Base-by-base conservation (phyloP, 2,329 filamentous ascomycete species). In the Chaetomium olivaceum region DNA sequence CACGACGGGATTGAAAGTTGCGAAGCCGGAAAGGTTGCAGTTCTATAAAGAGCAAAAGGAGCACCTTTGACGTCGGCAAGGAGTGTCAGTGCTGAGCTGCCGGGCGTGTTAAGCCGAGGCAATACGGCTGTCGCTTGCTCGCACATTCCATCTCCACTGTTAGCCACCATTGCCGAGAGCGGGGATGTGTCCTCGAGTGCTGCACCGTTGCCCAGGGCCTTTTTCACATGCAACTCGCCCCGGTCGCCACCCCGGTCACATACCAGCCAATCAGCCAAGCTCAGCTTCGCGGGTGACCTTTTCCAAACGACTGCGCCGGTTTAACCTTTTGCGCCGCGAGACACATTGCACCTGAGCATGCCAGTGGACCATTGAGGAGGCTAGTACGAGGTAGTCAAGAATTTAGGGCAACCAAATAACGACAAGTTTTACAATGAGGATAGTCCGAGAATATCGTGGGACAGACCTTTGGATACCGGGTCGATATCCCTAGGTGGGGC, bases 91-190 rank as follows among this genome's bases (percentile, higher is more conserved):
- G 56, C 62, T 62, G 67, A 59, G 67, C 63, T 70, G 68, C 68
- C 69, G 65, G 65, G 36, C 62, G 58, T 48, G 52, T 65, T 71
- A 70, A 72, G 71, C 71, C 71, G 71, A 72, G 71, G 71, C 71
- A 71, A 62, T 54, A 68, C 65, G 68, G 68, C 62, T 64, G 63
- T 56, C 27, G 31, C 21, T 39, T 61, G 51, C 65, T 66, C 36
- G 60, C 56, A 61, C 63, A 61, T 58, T 62, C 63, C 64, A 58
- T 50, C 61, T 19, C 64, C 65, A 64, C 64, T 64, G 61, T 61
- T 56, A 61, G 66, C 66, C 61, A 62, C 29, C 27, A 23, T 71
- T 71, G 71, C 71, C 71, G 71, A 72, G 69, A 52, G 55, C 43
- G 56, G 27, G 50, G 31, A 46, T 54, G 54, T 27, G 54, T 21